Evolutionary conservation across 495 filamentous ascomycete genomes (phyloP).

Genomic region (Penicillium nucicola): DNA sequence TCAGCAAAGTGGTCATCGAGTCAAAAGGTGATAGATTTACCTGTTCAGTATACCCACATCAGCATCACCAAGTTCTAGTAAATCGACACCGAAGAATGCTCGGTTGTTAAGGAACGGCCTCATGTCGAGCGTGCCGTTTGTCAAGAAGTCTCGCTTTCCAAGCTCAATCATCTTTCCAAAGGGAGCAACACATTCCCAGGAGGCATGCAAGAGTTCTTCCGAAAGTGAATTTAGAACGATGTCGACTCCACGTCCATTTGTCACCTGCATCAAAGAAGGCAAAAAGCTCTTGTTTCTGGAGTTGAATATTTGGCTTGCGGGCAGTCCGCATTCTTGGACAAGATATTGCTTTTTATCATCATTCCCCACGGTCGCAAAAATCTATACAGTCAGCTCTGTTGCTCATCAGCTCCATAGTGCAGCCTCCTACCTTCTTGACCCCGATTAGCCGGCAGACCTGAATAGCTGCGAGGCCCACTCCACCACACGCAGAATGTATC

Average conservation of each 20-base stretch:
- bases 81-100: too few species aligned
- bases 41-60: too few species aligned
- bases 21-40: too few species aligned
- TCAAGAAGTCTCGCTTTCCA: conserved; percentile 20
- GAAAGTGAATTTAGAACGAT: conserved; percentile 32
- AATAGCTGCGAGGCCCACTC: conserved; percentile 18
- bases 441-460: conserved; percentile 17
- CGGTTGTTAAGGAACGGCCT: too few species aligned
- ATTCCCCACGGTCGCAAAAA: conserved; percentile 40
- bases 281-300: conserved; percentile 13
- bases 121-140: too few species aligned
- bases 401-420: too few species aligned
- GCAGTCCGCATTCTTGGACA: conserved; percentile 14
- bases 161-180: conserved; percentile 17
- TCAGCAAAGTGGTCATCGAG: too few species aligned
- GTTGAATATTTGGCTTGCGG: conserved; percentile 24
- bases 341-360: conserved; percentile 38
- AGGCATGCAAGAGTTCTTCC: conserved; percentile 27
- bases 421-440: too few species aligned
- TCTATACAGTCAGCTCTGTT: neutral
- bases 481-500: conserved; percentile 27
- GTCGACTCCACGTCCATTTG: conserved; percentile 26
- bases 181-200: conserved; percentile 26
- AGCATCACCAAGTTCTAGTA: too few species aligned
- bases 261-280: conserved; percentile 8